Base-by-base conservation (phyloP, 306 rosid species). In the Rosa lucieae region DNA sequence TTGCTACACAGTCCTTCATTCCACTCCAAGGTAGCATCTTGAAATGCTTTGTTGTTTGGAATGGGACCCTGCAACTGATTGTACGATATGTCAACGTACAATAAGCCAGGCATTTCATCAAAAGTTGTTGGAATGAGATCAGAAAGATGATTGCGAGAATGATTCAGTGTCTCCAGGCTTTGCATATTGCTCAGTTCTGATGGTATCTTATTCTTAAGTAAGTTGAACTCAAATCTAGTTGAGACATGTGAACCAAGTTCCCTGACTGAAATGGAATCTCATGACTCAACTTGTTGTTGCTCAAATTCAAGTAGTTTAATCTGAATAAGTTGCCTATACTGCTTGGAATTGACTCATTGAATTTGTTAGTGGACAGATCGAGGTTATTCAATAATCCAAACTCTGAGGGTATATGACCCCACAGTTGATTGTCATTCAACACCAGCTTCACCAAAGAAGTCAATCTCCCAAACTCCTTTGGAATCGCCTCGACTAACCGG, bases 221-320 rank as follows among this genome's bases (percentile, higher is more conserved):
- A 73, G 21, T 82, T 82, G 10, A 4, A 48, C 82, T 73, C 1
- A 78, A 29, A 58, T 82, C 78, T 46, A 82, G 82, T 61, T 62
- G 29, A 3, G 79, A 67, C 1, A 78, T 32, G 23, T 23, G 51
- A 14, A 23, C 14, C 44, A 78, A 55, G 0, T 53, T 53, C 61
- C 61, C 23, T 10, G 6, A 53, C 2, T 18, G 23, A 53, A 53
- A 53, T 6, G 61, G 61, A 18, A 53, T 53, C 5, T 18, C 23
- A 0, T 20, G 23, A 18, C 61, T 18, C 23, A 53, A 53, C 3
- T 53, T 53, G 23, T 53, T 53, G 11, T 7, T 18, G 23, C 61
- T 53, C 61, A 53, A 20, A 53, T 53, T 53, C 61, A 53, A 53
- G 61, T 53, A 18, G 61, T 2, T 53, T 7, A 53, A 18, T 10